A percentile compares a stretch with the other conserved stretches of the same genome.
phyloP scores from a whole-genome alignment of 2,329 filamentous ascomycete species.

The Aspergillus thermomutatus region DNA sequence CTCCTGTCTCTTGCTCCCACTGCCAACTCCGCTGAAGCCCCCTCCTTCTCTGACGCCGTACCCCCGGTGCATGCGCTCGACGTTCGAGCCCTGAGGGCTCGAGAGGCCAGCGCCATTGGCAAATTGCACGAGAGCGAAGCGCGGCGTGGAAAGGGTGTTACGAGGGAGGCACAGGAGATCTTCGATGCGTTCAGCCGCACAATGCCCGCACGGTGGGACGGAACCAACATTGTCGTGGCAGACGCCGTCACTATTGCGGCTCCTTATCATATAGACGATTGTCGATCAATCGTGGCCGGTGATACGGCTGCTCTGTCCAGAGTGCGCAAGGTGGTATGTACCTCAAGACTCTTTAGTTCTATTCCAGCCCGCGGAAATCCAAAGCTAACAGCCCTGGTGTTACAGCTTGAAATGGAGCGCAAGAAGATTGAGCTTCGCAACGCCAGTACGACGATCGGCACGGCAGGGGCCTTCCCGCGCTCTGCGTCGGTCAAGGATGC shows the following conservation, averaged over 20 bases:
- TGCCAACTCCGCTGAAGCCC: constrained; percentile 26
- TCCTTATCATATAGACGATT: constrained; percentile 58
- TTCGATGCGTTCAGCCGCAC: constrained; percentile 61
- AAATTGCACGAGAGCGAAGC: constrained; percentile 57
- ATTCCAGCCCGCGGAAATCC: not conserved
- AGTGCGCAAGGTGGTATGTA: constrained; percentile 49
- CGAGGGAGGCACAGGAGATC: constrained; percentile 59
- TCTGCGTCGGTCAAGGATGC: constrained; percentile 9
- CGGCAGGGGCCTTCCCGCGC: constrained; percentile 26
- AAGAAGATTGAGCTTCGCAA: constrained; percentile 46
- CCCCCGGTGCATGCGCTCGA: constrained; percentile 48
- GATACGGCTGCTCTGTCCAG: constrained; percentile 41
- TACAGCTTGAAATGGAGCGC: constrained; percentile 47
- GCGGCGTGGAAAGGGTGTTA: constrained; percentile 60
- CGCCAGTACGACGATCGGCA: constrained; percentile 37
- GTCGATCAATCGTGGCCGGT: constrained; percentile 41
- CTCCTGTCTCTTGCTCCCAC: constrained; percentile 44
- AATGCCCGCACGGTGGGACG: constrained; percentile 60
- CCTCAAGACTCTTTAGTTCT: not conserved
- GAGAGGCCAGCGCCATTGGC: constrained; percentile 55
- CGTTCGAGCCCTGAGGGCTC: constrained; percentile 50
- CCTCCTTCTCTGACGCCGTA: constrained; percentile 48
- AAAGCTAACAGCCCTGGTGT: not conserved
- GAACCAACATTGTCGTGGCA: constrained; percentile 57
- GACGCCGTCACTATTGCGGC: constrained; percentile 58